Evolutionary conservation across 352 stramenopile species (phyloP).

Genomic region (Phytopythium helicoides): DNA sequence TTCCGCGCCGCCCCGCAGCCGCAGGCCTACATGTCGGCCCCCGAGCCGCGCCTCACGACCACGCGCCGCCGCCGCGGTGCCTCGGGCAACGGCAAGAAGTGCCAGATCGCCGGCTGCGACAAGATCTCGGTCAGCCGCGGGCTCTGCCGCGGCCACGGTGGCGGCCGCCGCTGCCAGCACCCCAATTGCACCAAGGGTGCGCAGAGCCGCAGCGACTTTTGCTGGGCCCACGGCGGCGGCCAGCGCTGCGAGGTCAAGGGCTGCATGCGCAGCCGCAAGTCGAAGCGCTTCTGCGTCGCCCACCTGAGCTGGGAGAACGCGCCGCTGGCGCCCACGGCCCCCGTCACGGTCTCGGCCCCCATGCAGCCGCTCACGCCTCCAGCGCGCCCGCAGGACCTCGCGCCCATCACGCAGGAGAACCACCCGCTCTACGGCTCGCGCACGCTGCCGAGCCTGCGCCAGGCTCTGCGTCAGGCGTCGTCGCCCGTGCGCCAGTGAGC

Average conservation of each 20-base stretch:
- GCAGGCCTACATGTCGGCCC: slow-evolving; percentile 9
- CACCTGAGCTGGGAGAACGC: no score
- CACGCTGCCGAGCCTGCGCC: slow-evolving; percentile 40
- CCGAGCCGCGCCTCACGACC: slow-evolving; percentile 7
- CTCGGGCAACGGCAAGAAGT: slow-evolving; percentile 49
- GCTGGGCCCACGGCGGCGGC: no score
- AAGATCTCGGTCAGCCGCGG: no score
- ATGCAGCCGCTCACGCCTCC: neutral
- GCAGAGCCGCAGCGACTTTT: no score
- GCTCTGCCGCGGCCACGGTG: no score
- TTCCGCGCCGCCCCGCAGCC: slow-evolving; percentile 16
- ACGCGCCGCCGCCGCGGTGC: slow-evolving; percentile 30
- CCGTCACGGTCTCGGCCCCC: neutral
- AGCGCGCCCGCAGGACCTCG: slow-evolving; percentile 8
- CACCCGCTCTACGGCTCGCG: slow-evolving; percentile 10
- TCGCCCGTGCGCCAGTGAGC: slow-evolving; percentile 2
- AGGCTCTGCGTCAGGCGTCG: slow-evolving; percentile 32
- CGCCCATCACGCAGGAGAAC: slow-evolving; percentile 13
- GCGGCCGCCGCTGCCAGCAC: no score
- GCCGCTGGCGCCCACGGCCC: slow-evolving; percentile 4
- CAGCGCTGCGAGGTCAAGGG: no score
- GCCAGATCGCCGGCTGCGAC: no score
- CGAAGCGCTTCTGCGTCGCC: no score
- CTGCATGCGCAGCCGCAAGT: no score
- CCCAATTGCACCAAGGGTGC: no score